phyloP scores from a whole-genome alignment of 1,284 basidiomycete genomes.

The Papiliotrema nemorosa region DNA sequence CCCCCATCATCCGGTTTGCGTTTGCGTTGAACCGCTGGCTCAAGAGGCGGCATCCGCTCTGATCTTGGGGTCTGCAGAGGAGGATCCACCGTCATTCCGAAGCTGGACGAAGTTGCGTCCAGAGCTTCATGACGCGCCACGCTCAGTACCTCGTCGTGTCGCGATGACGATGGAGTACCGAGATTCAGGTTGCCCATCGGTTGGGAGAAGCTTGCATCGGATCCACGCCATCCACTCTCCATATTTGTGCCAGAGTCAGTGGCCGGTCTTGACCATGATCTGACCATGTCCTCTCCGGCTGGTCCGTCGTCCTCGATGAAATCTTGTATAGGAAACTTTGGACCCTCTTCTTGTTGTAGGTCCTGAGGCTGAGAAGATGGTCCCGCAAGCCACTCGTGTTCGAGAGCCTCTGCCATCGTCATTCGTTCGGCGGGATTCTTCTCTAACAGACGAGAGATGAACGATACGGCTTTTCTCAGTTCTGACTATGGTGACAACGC shows the following conservation, averaged over 20 bases:
- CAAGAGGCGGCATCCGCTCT: neutral
- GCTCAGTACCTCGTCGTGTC: neutral
- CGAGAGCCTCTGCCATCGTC: conserved; percentile 58
- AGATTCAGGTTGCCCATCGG: conserved; percentile 37
- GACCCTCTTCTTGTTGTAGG: conserved; percentile 26
- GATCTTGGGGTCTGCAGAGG: no score
- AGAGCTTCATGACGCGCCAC: no score
- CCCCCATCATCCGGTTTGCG: neutral
- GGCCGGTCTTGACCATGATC: conserved; percentile 27
- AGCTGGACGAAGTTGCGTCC: no score
- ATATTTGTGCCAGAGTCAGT: conserved; percentile 39
- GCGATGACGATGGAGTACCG: conserved; percentile 13
- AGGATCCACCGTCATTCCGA: no score
- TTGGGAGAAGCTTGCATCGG: conserved; percentile 39
- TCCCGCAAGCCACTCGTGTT: conserved; percentile 63
- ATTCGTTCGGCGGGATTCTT: conserved; percentile 58
- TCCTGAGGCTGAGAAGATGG: conserved; percentile 21
- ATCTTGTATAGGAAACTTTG: no score
- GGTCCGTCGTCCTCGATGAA: conserved; percentile 17
- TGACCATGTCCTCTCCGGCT: conserved; percentile 6
- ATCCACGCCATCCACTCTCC: conserved; percentile 19
- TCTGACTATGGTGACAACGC: no score
- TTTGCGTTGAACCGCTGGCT: conserved; percentile 5
- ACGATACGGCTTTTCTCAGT: no score
- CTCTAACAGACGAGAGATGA: conserved; percentile 55